These are phyloP conservation scores for Hypoxylon sp. DNA, from an alignment of 2,329 filamentous ascomycete species.

Conservation along the genomic window DNA sequence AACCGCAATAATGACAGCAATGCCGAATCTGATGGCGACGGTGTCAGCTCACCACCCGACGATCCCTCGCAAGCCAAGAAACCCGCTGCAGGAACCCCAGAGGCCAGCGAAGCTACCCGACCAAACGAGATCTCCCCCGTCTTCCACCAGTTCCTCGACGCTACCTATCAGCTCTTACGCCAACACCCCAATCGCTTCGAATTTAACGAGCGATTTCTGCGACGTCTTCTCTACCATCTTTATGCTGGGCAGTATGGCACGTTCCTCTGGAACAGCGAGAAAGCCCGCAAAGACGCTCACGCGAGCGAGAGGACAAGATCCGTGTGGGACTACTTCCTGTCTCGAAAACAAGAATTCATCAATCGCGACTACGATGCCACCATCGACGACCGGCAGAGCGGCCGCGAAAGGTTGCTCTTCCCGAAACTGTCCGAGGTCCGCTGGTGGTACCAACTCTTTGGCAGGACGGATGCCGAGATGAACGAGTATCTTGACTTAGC, in stretches of 20 bases:
- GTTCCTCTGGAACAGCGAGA: slow-evolving; percentile 95
- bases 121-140: slow-evolving; percentile 95
- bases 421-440: slow-evolving; percentile 81
- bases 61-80: slow-evolving; percentile 52
- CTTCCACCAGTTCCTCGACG: slow-evolving; percentile 97
- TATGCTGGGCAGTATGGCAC: slow-evolving; percentile 98
- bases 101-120: slow-evolving; percentile 75
- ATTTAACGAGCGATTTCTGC: slow-evolving; percentile 93
- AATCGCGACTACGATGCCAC: slow-evolving; percentile 82
- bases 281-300: slow-evolving; percentile 79
- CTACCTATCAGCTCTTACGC: slow-evolving; percentile 87
- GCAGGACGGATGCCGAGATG: slow-evolving; percentile 91
- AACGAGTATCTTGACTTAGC: slow-evolving; percentile 74
- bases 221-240: slow-evolving; percentile 89
- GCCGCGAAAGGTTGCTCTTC: slow-evolving; percentile 86
- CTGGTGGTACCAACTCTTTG: slow-evolving; percentile 94
- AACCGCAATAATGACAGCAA: slow-evolving; percentile 72
- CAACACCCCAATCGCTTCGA: slow-evolving; percentile 93
- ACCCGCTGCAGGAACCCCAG: slow-evolving; percentile 55
- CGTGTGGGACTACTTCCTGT: slow-evolving; percentile 96
- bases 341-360: slow-evolving; percentile 81
- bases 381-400: slow-evolving; percentile 82
- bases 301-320: slow-evolving; percentile 81
- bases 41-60: slow-evolving; percentile 46
- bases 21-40: slow-evolving; percentile 66